Evolutionary conservation across 176 grass and related monocot genomes (phyloP).

Genomic region (Lolium rigidum): DNA sequence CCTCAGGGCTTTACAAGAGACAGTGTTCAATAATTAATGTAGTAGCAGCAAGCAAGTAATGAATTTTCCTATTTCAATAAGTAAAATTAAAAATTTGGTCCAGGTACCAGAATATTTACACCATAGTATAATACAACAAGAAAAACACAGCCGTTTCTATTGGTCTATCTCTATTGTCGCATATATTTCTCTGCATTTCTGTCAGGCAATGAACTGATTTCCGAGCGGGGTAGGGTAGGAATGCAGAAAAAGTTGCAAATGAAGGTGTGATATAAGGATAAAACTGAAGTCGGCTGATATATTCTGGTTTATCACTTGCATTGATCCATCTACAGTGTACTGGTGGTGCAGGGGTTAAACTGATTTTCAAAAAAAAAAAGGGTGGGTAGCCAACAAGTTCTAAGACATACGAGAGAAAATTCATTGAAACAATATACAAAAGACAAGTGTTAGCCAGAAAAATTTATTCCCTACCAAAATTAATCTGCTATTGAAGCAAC

Average conservation of each 20-base stretch:
- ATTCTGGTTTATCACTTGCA: background rate
- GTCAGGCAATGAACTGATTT: background rate
- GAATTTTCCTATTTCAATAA: background rate
- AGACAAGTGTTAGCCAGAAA: background rate
- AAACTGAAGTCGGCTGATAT: background rate
- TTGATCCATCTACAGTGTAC: background rate
- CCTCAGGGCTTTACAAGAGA: background rate
- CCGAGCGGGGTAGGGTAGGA: background rate
- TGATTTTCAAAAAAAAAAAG: background rate
- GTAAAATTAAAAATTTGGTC: background rate
- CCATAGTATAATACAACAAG: background rate
- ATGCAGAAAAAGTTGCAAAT: slow-evolving; percentile 1
- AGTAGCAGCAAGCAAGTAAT: slow-evolving; percentile 14
- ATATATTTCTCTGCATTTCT: slow-evolving; percentile 5
- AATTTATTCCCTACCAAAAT: background rate
- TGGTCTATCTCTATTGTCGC: background rate
- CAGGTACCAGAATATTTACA: slow-evolving; percentile 18
- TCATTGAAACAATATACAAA: background rate
- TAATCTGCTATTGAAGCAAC: background rate
- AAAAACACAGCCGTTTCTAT: slow-evolving; percentile 5
- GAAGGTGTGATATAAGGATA: background rate
- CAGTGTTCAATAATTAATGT: background rate
- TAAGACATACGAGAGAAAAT: background rate
- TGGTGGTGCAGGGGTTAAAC: background rate
- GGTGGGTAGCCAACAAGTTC: background rate